A percentile compares a stretch with the other conserved stretches of the same genome.
These are phyloP conservation scores for Sugiyamaella castrensis DNA, from an alignment of 1,139 yeast genomes.

Conservation along the genomic window DNA sequence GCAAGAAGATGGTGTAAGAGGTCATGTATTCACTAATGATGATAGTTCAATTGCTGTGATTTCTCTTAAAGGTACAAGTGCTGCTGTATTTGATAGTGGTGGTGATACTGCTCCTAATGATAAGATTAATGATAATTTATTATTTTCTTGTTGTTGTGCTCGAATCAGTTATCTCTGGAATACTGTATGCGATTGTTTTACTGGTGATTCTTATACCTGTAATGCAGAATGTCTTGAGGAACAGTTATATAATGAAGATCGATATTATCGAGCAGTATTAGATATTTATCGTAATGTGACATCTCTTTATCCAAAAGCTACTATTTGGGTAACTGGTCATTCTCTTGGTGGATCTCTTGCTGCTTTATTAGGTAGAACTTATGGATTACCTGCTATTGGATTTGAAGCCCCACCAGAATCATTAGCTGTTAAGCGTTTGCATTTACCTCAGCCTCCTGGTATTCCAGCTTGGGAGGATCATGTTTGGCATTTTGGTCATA, in stretches of 20 bases:
- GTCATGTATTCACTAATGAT: slow-evolving; percentile 78
- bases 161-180: slow-evolving; percentile 89
- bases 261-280: slow-evolving; percentile 77
- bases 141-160: slow-evolving; percentile 96
- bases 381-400: slow-evolving; percentile 84
- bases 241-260: slow-evolving; percentile 68
- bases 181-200: slow-evolving; percentile 93
- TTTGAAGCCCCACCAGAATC: slow-evolving; percentile 94
- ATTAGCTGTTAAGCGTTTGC: slow-evolving; percentile 77
- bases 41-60: slow-evolving; percentile 68
- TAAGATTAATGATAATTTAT: slow-evolving; percentile 78
- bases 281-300: slow-evolving; percentile 76
- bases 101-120: slow-evolving; percentile 79
- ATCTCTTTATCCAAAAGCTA: slow-evolving; percentile 60
- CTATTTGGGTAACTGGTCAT: slow-evolving; percentile 92
- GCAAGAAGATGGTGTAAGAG: slow-evolving; percentile 80
- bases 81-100: slow-evolving; percentile 74
- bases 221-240: slow-evolving; percentile 81
- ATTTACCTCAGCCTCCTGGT: slow-evolving; percentile 92
- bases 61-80: slow-evolving; percentile 89
- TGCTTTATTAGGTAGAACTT: slow-evolving; percentile 79
- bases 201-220: slow-evolving; percentile 75
- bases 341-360: slow-evolving; percentile 92
- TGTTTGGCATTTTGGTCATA: slow-evolving; percentile 94
- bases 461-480: slow-evolving; percentile 74